A percentile compares a stretch with the other conserved stretches of the same genome.
Conservation (phyloP, 1,284 basidiomycete genomes). For the Hemileia vastatrix region DNA sequence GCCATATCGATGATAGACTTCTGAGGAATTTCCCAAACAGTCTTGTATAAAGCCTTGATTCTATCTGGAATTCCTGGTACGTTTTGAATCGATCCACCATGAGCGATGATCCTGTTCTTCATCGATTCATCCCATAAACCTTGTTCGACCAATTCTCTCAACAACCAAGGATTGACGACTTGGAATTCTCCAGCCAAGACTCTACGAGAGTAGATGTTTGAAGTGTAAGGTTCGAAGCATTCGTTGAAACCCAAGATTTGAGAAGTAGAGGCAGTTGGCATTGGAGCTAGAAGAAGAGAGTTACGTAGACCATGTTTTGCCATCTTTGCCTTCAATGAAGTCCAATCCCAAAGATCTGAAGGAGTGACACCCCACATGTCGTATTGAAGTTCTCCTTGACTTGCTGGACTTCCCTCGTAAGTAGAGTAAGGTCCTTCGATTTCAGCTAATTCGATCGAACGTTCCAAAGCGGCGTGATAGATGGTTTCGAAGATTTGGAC, state of each 20-base stretch:
- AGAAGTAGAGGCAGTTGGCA: constrained; percentile 98
- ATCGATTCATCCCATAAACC: constrained; percentile 96
- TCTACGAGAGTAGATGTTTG: constrained; percentile 98
- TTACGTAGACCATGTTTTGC: constrained; percentile 76
- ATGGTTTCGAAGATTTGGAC: constrained; percentile 98
- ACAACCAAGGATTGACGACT: constrained; percentile 95
- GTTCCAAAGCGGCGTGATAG: constrained; percentile 89
- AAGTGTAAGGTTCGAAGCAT: constrained; percentile 95
- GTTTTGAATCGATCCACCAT: constrained; percentile 85
- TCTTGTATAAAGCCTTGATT: constrained; percentile 94
- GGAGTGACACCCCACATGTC: constrained; percentile 94
- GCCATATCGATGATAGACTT: constrained; percentile 97
- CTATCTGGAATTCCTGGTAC: constrained; percentile 75
- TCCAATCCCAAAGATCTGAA: constrained; percentile 92
- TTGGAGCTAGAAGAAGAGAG: constrained; percentile 91
- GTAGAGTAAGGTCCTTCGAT: constrained; percentile 78
- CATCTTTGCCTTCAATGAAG: constrained; percentile 74
- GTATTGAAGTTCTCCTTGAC: constrained; percentile 79
- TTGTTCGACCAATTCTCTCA: constrained; percentile 90
- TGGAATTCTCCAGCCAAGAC: constrained; percentile 99
- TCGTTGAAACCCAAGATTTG: constrained; percentile 99
- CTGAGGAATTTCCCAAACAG: constrained; percentile 98
- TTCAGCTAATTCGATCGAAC: constrained; percentile 78
- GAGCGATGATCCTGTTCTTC: constrained; percentile 99
- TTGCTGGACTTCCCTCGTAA: constrained; percentile 82